Base-by-base conservation (phyloP, 179 eudicot species). In the Spergularia azorica region DNA sequence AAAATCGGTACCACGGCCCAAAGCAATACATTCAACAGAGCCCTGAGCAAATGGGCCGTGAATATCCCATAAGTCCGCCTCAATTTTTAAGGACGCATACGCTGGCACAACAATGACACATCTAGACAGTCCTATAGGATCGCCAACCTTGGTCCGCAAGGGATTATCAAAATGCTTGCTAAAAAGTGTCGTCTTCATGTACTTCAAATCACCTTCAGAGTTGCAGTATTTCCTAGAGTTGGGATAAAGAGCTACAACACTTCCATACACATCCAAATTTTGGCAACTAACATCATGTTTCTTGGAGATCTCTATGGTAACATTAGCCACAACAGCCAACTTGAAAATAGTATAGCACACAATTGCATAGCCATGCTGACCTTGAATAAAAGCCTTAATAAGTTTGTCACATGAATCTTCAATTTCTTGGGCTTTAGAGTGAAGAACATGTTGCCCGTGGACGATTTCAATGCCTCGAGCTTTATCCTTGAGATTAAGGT, bases 231-330 rank as follows among this genome's bases (percentile, higher is more conserved):
- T 14, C 39, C 26, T 20, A 26, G 13, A 3, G 4, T 51, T 21
- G 43, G 8, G 32, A 26, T 51, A 69, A 39, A 2, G 18, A 32
- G 72, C 72, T 50, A 9, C 41, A 51, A 69, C 12, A 26, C 43
- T 69, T 69, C 72, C 72, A 69, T 69, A 21, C 14, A 69, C 17
- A 69, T 69, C 51, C 14, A 5, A 18, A 65, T 15, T 13, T n/a
- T 48, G 11, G 51, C 46, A 41, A 41, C 46, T 3, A 4, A 6
- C 46, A 41, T 41, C 46, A 41, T 41, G 6, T 6, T 41, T 41
- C 46, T 41, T 41, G 46, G 46, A 41, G 46, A 41, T 41, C 6
- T 6, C 46, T 41, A 41, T 41, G 46, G 5, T 41, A 0, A 41
- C 46, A 6, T 41, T 41, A 41, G 46, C 46, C 46, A 41, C 46